Base-by-base conservation (phyloP, 805 yeast genomes). In the Yarrowia phangngaensis region DNA sequence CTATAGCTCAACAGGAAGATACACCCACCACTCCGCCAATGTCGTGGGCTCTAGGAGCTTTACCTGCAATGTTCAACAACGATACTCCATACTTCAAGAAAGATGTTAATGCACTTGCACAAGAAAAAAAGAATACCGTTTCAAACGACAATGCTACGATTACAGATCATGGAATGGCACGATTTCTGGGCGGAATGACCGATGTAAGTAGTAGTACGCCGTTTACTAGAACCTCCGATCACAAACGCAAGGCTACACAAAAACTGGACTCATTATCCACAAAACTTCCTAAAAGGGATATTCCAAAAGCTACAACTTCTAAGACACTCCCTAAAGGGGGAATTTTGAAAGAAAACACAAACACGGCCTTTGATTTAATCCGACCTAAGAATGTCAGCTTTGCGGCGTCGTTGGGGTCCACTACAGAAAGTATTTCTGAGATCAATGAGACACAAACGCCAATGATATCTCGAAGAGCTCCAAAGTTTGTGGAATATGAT, bases 1-100 rank as follows among this genome's bases (percentile, higher is more conserved):
- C n/a, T n/a, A n/a, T n/a, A n/a, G n/a, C n/a, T n/a, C 17, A 48
- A 13, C 38, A 36, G 8, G 52, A 36, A 6, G 36, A 53, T 4
- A 57, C 58, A n/a, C 54, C 52, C 3, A 55, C 60, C 1, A 58
- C 60, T 3, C 58, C 58, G 6, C 33, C 54, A 4, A 51, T 43
- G 7, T 22, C 51, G 8, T 56, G 58, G 58, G 55, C 58, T 1
- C 34, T 56, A 16, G 51, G 48, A 12, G 57, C 60, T 7, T 33
- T 56, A 11, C 54, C 53, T n/a, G 50, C 58, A 13, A 34, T 55
- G 29, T 51, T 53, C 40, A 36, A 24, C 8, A 57, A 58, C 14
- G 40, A 20, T n/a, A 29, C 48, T 4, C 48, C 48, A 14, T 40
- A 29, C 20, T 41, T 41, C 8, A 40, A 30, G 40, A 20, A 34